phyloP scores from a whole-genome alignment of 2,329 filamentous ascomycete genomes.

The Fusarium odoratissimum region DNA sequence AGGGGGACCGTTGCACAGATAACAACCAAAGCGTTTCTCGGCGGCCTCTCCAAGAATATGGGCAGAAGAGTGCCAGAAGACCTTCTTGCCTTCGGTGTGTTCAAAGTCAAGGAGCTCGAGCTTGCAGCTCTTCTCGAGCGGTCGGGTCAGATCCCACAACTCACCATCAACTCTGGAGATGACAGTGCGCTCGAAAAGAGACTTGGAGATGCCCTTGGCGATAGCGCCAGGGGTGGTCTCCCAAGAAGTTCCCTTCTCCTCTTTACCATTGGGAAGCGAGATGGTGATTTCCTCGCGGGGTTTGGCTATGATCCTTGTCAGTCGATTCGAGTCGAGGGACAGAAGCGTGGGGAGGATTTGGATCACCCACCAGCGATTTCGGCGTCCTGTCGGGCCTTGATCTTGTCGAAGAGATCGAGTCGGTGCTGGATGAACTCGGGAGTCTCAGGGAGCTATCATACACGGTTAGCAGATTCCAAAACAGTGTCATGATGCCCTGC shows the following conservation, averaged over 20 bases:
- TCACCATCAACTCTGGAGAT: slow-evolving; percentile 85
- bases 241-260: slow-evolving; percentile 83
- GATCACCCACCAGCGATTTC: slow-evolving; percentile 65
- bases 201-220: slow-evolving; percentile 84
- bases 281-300: slow-evolving; percentile 80
- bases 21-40: slow-evolving; percentile 90
- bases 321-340: slow-evolving; percentile 24
- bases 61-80: slow-evolving; percentile 98
- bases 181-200: slow-evolving; percentile 84
- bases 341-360: slow-evolving; percentile 2
- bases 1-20: slow-evolving; percentile 92
- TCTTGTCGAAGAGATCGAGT: slow-evolving; percentile 86
- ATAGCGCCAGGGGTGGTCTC: slow-evolving; percentile 89
- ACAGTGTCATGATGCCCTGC: slow-evolving; percentile 2
- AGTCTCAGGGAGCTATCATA: slow-evolving; percentile 55
- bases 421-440: slow-evolving; percentile 86
- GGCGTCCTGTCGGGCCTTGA: slow-evolving; percentile 86
- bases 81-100: slow-evolving; percentile 74
- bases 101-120: slow-evolving; percentile 89
- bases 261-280: slow-evolving; percentile 77
- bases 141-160: slow-evolving; percentile 93
- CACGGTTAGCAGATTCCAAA: slow-evolving; percentile 36
- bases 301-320: slow-evolving; percentile 62
- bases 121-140: slow-evolving; percentile 87
- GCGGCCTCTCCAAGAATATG: slow-evolving; percentile 96